Base-by-base conservation (phyloP, 805 yeast species). In the Zygosaccharomyces bisporus region DNA sequence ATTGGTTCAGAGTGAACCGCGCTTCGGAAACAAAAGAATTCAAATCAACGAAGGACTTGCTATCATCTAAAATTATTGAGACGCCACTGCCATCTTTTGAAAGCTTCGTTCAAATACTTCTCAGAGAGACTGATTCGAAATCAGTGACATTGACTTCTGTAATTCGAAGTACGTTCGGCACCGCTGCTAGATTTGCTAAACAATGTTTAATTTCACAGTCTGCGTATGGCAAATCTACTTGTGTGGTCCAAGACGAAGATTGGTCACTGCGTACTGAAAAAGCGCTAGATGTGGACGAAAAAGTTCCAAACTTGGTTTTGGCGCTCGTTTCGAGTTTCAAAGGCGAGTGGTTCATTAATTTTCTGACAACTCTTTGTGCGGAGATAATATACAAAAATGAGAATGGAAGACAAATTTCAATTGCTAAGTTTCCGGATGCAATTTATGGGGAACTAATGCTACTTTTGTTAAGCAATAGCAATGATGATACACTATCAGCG, bases 211-310 rank as follows among this genome's bases (percentile, higher is more conserved):
- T 83, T 0, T 82, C 86, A 76, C 77, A 84, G 49, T 76, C 93
- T 0, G 64, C 79, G 1, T 54, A 58, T n/a, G 76, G 69, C 0
- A 67, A 72, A 12, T 51, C 63, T 0, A 80, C 89, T 0, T 80
- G 81, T 1, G 61, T 86, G 37, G 77, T 76, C 0, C 66, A 74
- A 17, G 95, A 88, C 58, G 83, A 82, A 49, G 82, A 83, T 41
- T 88, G 95, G 95, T 67, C 70, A 3, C 65, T 76, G 0, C 72
- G 91, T 55, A 54, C 86, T 19, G 87, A 83, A 7, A 85, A 79
- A 46, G 86, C 91, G 0, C 41, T 86, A 8, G 83, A 78, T 32
- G 65, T 75, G 33, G 95, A 88, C 56, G 70, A 70, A 0, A 57
- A 54, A 2, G 86, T 84, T 1, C 10, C 34, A 5, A 6, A 18